These are phyloP conservation scores for Euclidium syriacum DNA, from an alignment of 345 rosid species.

Conservation along the genomic window DNA sequence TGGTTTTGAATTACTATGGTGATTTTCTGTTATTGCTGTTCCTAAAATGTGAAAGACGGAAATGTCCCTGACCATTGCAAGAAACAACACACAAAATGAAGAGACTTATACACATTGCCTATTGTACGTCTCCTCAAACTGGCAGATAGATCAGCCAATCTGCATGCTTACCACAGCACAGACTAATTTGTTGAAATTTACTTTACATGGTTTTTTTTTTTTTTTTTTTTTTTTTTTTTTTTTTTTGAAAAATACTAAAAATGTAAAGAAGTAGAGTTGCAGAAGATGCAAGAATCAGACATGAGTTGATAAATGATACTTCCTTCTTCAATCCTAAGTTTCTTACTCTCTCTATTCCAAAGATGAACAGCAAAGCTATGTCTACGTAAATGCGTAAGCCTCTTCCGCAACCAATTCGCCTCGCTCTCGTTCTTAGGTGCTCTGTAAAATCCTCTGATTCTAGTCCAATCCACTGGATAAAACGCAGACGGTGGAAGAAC, in stretches of 20 bases:
- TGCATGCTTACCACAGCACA: background rate
- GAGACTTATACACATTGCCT: background rate
- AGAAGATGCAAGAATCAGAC: constrained; percentile 57
- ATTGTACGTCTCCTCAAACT: constrained; percentile 3
- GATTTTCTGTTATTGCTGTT: too few species aligned
- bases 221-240: background rate
- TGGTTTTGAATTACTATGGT: background rate
- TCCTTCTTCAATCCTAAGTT: constrained; percentile 52
- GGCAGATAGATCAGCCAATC: constrained; percentile 25
- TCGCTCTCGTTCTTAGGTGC: constrained; percentile 43
- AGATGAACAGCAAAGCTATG: constrained; percentile 67
- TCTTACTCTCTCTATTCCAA: constrained; percentile 84
- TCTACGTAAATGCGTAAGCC: constrained; percentile 39
- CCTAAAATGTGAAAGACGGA: background rate
- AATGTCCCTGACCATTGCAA: background rate
- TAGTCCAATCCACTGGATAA: constrained; percentile 83
- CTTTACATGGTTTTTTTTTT: background rate
- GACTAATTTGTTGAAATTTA: background rate
- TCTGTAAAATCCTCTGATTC: constrained; percentile 47
- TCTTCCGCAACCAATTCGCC: constrained; percentile 39
- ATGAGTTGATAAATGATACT: constrained; percentile 54
- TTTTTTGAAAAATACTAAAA: background rate
- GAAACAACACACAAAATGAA: background rate
- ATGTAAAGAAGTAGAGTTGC: constrained; percentile 46
- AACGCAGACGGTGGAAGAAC: constrained; percentile 76